A percentile compares a stretch with the other conserved stretches of the same genome.
Evolutionary conservation across 768 basidiomycete species (phyloP).

Genomic region (Rhodosporidiobolus odoratus): DNA sequence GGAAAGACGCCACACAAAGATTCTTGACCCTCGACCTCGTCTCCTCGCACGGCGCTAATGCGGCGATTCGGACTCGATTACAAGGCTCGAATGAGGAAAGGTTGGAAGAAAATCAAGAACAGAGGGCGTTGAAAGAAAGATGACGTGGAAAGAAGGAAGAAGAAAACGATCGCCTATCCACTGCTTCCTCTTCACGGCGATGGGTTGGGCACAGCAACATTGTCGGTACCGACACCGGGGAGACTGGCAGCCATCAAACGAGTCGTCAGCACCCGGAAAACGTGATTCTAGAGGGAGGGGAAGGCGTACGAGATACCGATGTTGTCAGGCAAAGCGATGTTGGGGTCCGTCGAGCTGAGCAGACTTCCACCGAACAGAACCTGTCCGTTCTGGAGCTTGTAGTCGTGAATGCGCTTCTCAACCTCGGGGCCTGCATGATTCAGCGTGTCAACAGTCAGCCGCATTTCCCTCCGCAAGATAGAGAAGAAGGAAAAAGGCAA

Average conservation of each 20-base stretch:
- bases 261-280: background rate
- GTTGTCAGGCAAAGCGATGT: conserved; percentile 31
- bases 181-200: background rate
- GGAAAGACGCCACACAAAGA: too few relatives aligned
- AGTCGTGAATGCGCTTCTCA: conserved; percentile 75
- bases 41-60: background rate
- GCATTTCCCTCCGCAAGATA: too few relatives aligned
- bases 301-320: conserved; percentile 22
- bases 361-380: conserved; percentile 75
- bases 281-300: conserved; percentile 12
- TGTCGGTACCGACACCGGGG: background rate
- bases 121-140: background rate
- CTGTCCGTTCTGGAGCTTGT: conserved; percentile 66
- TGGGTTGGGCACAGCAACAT: background rate
- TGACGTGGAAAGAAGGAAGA: background rate
- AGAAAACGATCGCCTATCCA: background rate
- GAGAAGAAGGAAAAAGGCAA: conserved; percentile 17
- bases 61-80: background rate
- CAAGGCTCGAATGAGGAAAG: background rate
- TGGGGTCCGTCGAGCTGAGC: conserved; percentile 12
- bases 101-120: background rate
- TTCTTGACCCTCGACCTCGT: too few relatives aligned
- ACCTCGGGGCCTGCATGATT: conserved; percentile 62
- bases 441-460: background rate
- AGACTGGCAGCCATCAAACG: background rate